A percentile compares a stretch with the other conserved stretches of the same genome.
phyloP scores from a whole-genome alignment of 768 basidiomycete genomes.

The Pleurotus djamor region DNA sequence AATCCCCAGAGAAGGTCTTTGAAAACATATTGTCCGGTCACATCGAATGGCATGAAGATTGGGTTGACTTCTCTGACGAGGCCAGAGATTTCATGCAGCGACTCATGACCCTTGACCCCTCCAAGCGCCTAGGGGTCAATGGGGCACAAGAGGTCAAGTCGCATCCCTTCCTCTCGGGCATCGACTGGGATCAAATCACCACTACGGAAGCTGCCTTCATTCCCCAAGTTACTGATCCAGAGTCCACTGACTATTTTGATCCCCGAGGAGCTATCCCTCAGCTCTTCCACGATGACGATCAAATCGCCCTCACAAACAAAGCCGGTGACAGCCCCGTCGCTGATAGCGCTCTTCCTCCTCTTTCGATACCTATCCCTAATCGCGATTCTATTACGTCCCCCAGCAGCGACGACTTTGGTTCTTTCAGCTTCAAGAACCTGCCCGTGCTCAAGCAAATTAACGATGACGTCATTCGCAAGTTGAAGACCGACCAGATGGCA shows the following conservation, averaged over 20 bases:
- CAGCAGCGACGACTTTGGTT: conserved; percentile 89
- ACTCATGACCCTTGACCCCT: conserved; percentile 79
- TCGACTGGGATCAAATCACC: conserved; percentile 93
- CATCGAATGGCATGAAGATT: conserved; percentile 96
- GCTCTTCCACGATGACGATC: conserved; percentile 89
- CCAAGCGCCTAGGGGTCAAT: conserved; percentile 74
- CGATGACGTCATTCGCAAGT: conserved; percentile 95
- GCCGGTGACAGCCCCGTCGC: conserved; percentile 45
- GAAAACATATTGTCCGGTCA: conserved; percentile 96
- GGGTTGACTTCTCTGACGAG: conserved; percentile 81
- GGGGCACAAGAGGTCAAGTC: conserved; percentile 92
- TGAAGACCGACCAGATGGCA: conserved; percentile 86
- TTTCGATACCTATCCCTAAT: conserved; percentile 41
- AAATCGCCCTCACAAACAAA: conserved; percentile 50
- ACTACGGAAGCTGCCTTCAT: conserved; percentile 91
- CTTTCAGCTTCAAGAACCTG: conserved; percentile 97
- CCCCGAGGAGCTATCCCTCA: conserved; percentile 90
- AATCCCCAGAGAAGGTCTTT: conserved; percentile 95
- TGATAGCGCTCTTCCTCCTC: conserved; percentile 32
- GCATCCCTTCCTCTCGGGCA: conserved; percentile 86
- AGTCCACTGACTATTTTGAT: conserved; percentile 99
- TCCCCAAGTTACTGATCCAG: conserved; percentile 91
- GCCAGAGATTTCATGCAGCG: conserved; percentile 89
- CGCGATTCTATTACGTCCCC: conserved; percentile 46
- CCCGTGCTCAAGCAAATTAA: conserved; percentile 97